phyloP scores from a whole-genome alignment of 129 eudicot species.

The Chrysanthemum lavandulifolium region DNA sequence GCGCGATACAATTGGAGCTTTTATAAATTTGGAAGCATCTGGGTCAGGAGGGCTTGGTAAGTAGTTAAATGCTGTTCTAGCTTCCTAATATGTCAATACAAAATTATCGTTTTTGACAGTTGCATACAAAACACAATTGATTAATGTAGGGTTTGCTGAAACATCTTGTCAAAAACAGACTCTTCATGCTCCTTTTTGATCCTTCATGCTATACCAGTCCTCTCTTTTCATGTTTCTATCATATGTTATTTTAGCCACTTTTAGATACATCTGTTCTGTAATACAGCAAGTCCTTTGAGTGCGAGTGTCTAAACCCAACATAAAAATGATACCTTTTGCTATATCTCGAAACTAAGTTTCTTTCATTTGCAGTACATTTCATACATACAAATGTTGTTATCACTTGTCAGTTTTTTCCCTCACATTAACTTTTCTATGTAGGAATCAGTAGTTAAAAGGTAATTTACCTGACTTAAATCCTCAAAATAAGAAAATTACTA shows the following conservation, averaged over 20 bases:
- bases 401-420: background rate
- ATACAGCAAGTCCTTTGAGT: no score
- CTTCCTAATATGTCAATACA: conserved; percentile 9
- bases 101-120: background rate
- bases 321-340: no score
- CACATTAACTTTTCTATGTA: background rate
- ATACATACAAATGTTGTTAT: background rate
- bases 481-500: background rate
- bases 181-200: no score
- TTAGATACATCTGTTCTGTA: no score
- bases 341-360: background rate
- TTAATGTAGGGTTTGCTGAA: no score
- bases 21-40: conserved; percentile 89
- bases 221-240: no score
- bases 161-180: no score
- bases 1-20: conserved; percentile 92
- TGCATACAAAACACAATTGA: no score
- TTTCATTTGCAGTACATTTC: conserved; percentile 4
- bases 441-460: no score
- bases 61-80: conserved; percentile 21
- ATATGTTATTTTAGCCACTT: no score
- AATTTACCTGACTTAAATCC: background rate
- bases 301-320: no score
- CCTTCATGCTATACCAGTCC: no score
- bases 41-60: conserved; percentile 93